Evolutionary conservation across 768 basidiomycete species (phyloP), one percentile per base, ranked within the genome.

Genomic region (Russula foetens): DNA sequence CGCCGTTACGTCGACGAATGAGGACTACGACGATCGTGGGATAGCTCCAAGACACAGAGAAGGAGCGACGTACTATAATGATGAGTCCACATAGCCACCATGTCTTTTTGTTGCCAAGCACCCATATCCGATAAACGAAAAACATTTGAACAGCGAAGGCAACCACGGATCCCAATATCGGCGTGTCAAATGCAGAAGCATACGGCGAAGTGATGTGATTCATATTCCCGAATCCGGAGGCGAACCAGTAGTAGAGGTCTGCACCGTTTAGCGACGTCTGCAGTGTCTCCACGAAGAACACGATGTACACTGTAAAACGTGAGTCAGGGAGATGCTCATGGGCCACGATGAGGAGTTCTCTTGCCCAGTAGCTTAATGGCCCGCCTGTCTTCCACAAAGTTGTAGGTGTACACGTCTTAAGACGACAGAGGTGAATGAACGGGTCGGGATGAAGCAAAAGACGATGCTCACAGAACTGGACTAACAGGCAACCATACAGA

Each of bases 91-190:
- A 53, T 29, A 59, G 12, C 44, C 31, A 47, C 43, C 51, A 35
- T 8, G 35, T 4, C 1, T 35, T 7, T 23, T 21, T 47, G 15
- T 33, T 21, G 26, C 60, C 44, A 9, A 62, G 56, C 31, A 62
- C 38, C 55, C 49, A 67, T 26, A 73, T 73, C 17, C 71, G 67
- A 49, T 70, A 72, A 47, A 67, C 69, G 65, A 70, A 73, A 55
- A 73, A 73, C 7, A 71, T 44, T 57, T 73, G 70, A 14, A 72
- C 67, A 8, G 63, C 58, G 28, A 73, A 58, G 6, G 68, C 65
- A n/a, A 70, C 65, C 7, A 70, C 19, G 7, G 65, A 53, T 6
- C 68, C 71, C 29, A 72, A 63, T 5, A 72, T 55, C 21, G 70
- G 71, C 6, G 64, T 66, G 53, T 70, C 70, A 29, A 71, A 63